Conservation (phyloP, 306 rosid genomes). For the Chamaecrista fasciculata region DNA sequence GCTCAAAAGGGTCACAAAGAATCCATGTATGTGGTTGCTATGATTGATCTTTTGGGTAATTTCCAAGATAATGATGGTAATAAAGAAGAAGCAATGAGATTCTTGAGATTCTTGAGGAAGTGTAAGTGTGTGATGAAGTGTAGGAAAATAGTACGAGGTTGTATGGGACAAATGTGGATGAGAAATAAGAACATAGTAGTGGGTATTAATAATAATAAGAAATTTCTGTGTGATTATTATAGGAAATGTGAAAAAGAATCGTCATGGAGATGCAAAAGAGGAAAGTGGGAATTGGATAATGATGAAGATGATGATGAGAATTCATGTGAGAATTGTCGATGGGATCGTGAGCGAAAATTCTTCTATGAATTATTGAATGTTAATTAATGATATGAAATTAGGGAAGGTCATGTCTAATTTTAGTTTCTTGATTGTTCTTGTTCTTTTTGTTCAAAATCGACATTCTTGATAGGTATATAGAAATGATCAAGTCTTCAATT, state of each 20-base stretch:
- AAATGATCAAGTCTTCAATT: too few relatives aligned
- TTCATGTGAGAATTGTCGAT: slow-evolving; percentile 34
- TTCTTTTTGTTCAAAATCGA: too few relatives aligned
- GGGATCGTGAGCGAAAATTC: slow-evolving; percentile 12
- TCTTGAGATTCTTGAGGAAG: not conserved
- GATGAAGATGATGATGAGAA: slow-evolving; percentile 7
- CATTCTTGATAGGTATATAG: too few relatives aligned
- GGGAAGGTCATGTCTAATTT: too few relatives aligned
- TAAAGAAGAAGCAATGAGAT: not conserved
- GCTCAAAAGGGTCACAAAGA: slow-evolving; percentile 20
- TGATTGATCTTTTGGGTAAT: slow-evolving; percentile 9
- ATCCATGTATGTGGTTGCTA: slow-evolving; percentile 33
- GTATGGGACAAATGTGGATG: not conserved
- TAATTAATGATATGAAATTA: not conserved
- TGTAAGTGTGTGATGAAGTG: slow-evolving; percentile 13
- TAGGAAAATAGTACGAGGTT: not conserved
- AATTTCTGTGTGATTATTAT: not conserved
- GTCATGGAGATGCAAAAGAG: slow-evolving; percentile 8
- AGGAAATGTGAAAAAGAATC: slow-evolving; percentile 20
- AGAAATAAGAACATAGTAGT: too few relatives aligned
- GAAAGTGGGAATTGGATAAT: not conserved
- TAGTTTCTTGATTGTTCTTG: too few relatives aligned
- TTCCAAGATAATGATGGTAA: not conserved
- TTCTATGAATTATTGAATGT: not conserved
- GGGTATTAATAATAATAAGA: not conserved